Base-by-base conservation (phyloP, 1,284 basidiomycete genomes). In the Boletus nobilissimus region DNA sequence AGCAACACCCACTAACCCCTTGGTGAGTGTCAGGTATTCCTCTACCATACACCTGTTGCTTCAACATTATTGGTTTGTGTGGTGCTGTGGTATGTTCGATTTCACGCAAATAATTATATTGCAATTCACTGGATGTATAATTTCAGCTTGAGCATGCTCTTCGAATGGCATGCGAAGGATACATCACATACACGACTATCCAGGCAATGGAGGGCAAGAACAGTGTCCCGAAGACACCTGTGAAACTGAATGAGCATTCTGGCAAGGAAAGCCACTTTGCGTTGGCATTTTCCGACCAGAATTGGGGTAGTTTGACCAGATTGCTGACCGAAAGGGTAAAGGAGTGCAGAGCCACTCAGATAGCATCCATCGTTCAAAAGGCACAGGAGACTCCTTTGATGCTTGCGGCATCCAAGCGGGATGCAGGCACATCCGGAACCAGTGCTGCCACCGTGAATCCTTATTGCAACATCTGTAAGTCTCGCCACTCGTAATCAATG, bases 201-300 rank as follows among this genome's bases (percentile, higher is more conserved):
- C 39, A 67, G 32, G 65, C 34, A 13, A 43, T 73, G 26, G 51
- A 73, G 34, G 64, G 38, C 16, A 68, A 73, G 51, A 67, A 34
- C 9, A n/a, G 10, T 11, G 18, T 34, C 4, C 63, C n/a, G 11
- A 73, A 73, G 38, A 73, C 26, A 9, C 39, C 51, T 9, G 26
- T 67, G 32, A 67, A 57, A 39, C 26, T 67, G 38, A 73, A 73
- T 8, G 14, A 67, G 29, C 40, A 67, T 10, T 73, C 65, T 5
- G 34, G 72, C 39, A 67, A 68, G 65, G 51, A 73, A 73, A 73
- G 72, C 16, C 11, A 54, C 26, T 43, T 36, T 6, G 51, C 54
- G 26, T 34, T 57, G 8, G 26, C 48, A 38, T 73, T 73, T 34
- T 73, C 72, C 18, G 32, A 39, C 4, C 64, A 67, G 51, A 67